Evolutionary conservation across 805 yeast genomes (phyloP), one percentile per base, ranked within the genome.

Genomic region (Metschnikowia arizonensis): DNA sequence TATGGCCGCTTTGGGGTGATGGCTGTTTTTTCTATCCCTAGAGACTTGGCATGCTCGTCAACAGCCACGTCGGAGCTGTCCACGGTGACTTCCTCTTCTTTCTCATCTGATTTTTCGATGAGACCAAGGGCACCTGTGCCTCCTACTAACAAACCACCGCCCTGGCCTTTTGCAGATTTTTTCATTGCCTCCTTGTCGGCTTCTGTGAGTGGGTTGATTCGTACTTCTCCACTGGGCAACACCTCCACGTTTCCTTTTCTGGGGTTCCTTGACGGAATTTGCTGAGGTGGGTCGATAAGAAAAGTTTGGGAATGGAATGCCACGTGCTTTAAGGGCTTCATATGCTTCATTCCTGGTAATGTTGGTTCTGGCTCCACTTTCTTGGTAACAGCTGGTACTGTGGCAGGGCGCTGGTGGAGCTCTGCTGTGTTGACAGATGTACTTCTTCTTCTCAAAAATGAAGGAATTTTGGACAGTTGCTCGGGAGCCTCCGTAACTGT

Each of bases 211-310:
- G 82, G 79, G 49, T 78, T 77, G 15, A 81, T 68, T 6, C 74
- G 69, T 12, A 80, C 70, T 0, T 71, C 63, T 0, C 86, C 87
- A 54, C 72, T 74, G n/a, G 75, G 64, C 41, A 74, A 56, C 1
- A 81, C 69, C 53, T 80, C 76, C 46, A 71, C 89, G 58, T 88
- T 84, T 6, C 97, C 97, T 54, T 76, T 74, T 52, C 83, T 73
- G 5, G 97, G 97, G 48, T 74, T 76, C 58, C 95, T 69, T 1
- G 95, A 85, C 2, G 97, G 97, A 49, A 90, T 85, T 60, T 89
- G 96, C 59, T 90, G 97, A 1, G 73, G 73, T 2, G 97, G 97
- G 44, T 71, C 74, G 15, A 71, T 68, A 32, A 68, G 58, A 45
- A 71, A 71, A 1, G 74, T 69, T 32, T 65, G 61, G 29, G 68